Percentiles rank a stretch among this genome's conserved stretches.
Conservation (phyloP, 2,329 filamentous ascomycete genomes). For the Colletotrichum sansevieriae region DNA sequence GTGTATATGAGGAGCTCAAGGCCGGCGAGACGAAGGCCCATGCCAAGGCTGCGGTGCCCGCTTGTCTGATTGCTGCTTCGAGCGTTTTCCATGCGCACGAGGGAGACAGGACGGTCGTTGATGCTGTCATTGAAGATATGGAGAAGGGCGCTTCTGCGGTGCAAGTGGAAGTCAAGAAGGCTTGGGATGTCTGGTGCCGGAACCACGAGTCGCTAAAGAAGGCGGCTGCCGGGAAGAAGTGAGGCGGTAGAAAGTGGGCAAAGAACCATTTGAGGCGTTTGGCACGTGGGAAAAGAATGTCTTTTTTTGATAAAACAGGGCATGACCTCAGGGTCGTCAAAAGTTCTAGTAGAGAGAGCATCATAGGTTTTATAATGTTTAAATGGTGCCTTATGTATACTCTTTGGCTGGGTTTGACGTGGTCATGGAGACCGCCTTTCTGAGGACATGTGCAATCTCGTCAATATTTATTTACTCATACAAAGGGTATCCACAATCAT, state of each 20-base stretch:
- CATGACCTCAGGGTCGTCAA: background rate
- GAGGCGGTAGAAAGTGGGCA: background rate
- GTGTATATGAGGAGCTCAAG: slow-evolving; percentile 77
- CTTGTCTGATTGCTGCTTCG: slow-evolving; percentile 76
- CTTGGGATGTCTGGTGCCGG: slow-evolving; percentile 40
- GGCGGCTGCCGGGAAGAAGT: slow-evolving; percentile 23
- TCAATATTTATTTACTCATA: too few species aligned
- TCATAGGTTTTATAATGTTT: slow-evolving; percentile 1
- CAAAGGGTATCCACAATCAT: too few species aligned
- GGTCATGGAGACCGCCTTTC: too few species aligned
- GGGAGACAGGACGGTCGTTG: slow-evolving; percentile 65
- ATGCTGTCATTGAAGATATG: slow-evolving; percentile 74
- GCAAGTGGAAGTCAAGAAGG: slow-evolving; percentile 36
- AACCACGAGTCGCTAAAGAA: slow-evolving; percentile 39
- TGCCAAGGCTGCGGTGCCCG: slow-evolving; percentile 79
- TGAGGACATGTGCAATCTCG: too few species aligned
- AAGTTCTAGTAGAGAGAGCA: slow-evolving; percentile 3
- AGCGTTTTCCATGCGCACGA: slow-evolving; percentile 69
- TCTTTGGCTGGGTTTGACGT: background rate
- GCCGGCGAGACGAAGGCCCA: slow-evolving; percentile 76
- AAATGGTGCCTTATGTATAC: background rate
- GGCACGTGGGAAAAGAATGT: slow-evolving; percentile 41
- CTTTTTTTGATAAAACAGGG: background rate
- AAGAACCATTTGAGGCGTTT: slow-evolving; percentile 21
- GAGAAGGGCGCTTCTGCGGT: slow-evolving; percentile 55